Conservation (phyloP, 345 rosid species). For the Hibiscus mutabilis region DNA sequence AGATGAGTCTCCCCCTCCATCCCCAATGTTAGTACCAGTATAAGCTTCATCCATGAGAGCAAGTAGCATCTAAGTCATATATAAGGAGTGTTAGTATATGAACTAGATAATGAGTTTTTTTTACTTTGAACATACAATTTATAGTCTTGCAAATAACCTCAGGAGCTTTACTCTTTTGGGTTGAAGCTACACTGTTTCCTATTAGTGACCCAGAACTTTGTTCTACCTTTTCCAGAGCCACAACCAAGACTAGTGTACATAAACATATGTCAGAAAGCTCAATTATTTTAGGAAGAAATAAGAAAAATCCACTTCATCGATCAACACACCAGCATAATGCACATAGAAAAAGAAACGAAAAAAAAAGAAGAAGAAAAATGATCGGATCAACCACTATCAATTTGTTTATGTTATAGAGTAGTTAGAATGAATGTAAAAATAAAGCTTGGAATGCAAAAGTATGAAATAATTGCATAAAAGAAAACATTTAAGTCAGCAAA, state of each 20-base stretch:
- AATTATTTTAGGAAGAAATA: not conserved
- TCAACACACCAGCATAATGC: not conserved
- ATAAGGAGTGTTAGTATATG: conserved; percentile 11
- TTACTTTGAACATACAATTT: conserved; percentile 1
- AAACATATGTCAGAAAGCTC: not conserved
- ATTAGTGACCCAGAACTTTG: conserved; percentile 56
- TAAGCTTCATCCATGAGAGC: conserved; percentile 99
- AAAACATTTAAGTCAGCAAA: not conserved
- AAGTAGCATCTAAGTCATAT: conserved; percentile 73
- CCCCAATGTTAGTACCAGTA: conserved; percentile 88
- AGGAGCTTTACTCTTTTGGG: conserved; percentile 96
- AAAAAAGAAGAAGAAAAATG: not conserved
- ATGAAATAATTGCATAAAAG: not conserved
- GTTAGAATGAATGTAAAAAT: not conserved
- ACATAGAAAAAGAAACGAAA: not conserved
- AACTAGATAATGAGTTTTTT: conserved; percentile 12
- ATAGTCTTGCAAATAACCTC: conserved; percentile 30
- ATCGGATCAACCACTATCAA: not conserved
- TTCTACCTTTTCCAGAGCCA: conserved; percentile 90
- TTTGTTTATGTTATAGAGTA: not conserved
- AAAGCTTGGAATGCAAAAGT: not conserved
- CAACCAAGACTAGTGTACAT: conserved; percentile 52
- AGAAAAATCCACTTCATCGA: not conserved
- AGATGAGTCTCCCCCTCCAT: conserved; percentile 86
- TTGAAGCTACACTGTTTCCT: conserved; percentile 84